phyloP scores from a whole-genome alignment of 1,139 yeast genomes.

The Blastobotrys buckinghamii region DNA sequence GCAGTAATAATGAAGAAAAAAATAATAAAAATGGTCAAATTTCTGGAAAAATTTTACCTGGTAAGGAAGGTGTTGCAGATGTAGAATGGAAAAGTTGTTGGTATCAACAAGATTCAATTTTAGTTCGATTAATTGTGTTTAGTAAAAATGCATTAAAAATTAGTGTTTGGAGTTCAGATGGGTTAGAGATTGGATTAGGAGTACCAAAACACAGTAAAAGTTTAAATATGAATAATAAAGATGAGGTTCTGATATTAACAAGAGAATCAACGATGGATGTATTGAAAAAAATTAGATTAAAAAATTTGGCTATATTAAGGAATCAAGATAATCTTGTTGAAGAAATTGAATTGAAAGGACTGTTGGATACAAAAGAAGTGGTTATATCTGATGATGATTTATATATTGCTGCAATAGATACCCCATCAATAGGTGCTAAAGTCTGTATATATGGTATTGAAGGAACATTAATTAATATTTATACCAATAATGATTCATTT shows the following conservation, averaged over 20 bases:
- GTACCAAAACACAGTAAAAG: conserved; percentile 18
- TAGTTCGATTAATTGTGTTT: conserved; percentile 17
- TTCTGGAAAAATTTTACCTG: conserved; percentile 18
- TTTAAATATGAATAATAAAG: conserved; percentile 6
- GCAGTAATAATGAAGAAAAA: neutral
- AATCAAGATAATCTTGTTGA: neutral
- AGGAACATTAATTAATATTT: conserved; percentile 16
- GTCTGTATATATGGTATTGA: conserved; percentile 21
- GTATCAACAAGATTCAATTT: conserved; percentile 1
- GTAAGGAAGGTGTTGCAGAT: conserved; percentile 16
- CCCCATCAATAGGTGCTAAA: conserved; percentile 24
- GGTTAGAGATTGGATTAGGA: conserved; percentile 18
- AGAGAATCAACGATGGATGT: conserved; percentile 19
- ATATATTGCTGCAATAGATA: conserved; percentile 25
- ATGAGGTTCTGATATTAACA: conserved; percentile 15
- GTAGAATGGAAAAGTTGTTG: conserved; percentile 21
- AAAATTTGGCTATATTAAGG: conserved; percentile 2
- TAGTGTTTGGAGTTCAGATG: conserved; percentile 22
- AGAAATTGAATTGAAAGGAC: conserved; percentile 15
- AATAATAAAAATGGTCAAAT: neutral
- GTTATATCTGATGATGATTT: conserved; percentile 22
- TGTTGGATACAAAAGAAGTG: conserved; percentile 21
- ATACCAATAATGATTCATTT: neutral
- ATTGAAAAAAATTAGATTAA: conserved; percentile 9
- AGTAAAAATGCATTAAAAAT: conserved; percentile 16